Evolutionary conservation across 2,329 filamentous ascomycete genomes (phyloP).

Genomic region (Myriosclerotinia duriaeana): DNA sequence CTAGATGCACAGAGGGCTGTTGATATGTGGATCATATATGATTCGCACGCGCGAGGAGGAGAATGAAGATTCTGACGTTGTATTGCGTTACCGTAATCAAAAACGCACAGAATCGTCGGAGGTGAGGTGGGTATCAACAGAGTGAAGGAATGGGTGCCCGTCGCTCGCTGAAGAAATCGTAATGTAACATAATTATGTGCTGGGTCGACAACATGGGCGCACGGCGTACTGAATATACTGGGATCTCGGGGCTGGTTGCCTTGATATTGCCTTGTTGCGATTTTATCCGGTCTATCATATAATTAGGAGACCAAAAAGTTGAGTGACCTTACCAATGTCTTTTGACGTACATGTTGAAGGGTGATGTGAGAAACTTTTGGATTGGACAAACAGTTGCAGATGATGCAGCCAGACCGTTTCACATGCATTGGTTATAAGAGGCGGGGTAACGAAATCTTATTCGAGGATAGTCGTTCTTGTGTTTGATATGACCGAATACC

Average conservation of each 20-base stretch:
- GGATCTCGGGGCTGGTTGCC: conserved; percentile 11
- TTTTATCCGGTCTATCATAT: not conserved
- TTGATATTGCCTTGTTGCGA: conserved; percentile 9
- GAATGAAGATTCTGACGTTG: conserved; percentile 9
- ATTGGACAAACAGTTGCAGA: conserved; percentile 23
- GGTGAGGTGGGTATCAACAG: conserved; percentile 8
- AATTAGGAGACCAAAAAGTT: not conserved
- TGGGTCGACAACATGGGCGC: conserved; percentile 13
- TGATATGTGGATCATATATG: not conserved
- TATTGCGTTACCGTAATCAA: conserved; percentile 7
- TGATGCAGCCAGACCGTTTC: conserved; percentile 26
- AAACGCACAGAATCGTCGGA: conserved; percentile 6
- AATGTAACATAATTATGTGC: conserved; percentile 17
- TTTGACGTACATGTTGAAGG: conserved; percentile 11
- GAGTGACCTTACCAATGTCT: conserved; percentile 1
- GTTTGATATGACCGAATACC: conserved; percentile 1
- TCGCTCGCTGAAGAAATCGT: conserved; percentile 20
- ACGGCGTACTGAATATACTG: conserved; percentile 20
- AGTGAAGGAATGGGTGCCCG: not conserved
- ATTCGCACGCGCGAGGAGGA: not conserved
- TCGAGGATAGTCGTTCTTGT: conserved; percentile 10
- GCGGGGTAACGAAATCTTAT: conserved; percentile 19
- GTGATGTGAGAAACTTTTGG: conserved; percentile 10
- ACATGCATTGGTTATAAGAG: conserved; percentile 17
- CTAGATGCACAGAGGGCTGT: not conserved